These are phyloP conservation scores for Tuber aestivum DNA, from an alignment of 495 filamentous ascomycete species.

Conservation along the genomic window DNA sequence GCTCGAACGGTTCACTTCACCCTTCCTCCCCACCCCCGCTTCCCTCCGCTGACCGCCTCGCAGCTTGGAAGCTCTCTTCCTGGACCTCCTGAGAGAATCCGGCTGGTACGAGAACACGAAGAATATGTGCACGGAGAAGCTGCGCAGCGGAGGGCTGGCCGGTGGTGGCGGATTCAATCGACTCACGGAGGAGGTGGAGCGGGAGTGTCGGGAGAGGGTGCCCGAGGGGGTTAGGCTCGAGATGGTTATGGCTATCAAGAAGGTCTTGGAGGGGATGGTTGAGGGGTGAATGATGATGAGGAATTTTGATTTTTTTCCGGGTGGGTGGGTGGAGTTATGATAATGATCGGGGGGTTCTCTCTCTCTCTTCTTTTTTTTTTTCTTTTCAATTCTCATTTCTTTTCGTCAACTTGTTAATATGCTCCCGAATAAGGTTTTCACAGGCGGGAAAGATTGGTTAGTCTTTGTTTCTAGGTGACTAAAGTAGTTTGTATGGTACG, in stretches of 20 bases:
- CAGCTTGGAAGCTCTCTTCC: constrained; percentile 35
- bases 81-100: constrained; percentile 41
- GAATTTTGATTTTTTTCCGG: too few relatives aligned
- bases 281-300: constrained; percentile 14
- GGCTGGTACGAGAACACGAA: constrained; percentile 41
- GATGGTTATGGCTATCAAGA: constrained; percentile 36
- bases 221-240: constrained; percentile 36
- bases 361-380: too few relatives aligned
- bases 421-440: not conserved
- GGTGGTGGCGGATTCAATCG: constrained; percentile 28
- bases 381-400: not conserved
- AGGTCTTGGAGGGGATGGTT: constrained; percentile 39
- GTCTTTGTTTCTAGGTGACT: too few relatives aligned
- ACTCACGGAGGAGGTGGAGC: constrained; percentile 30
- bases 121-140: constrained; percentile 28
- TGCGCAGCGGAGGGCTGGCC: constrained; percentile 34
- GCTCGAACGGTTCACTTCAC: constrained; percentile 28
- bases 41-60: not conserved
- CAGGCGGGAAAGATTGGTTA: not conserved
- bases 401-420: not conserved
- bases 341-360: not conserved
- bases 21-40: too few relatives aligned
- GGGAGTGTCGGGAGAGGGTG: constrained; percentile 28
- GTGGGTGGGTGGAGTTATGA: constrained; percentile 5
- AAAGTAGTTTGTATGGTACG: not conserved